These are phyloP conservation scores for Colletotrichum sp. DNA, from an alignment of 2,329 filamentous ascomycete species.

Conservation along the genomic window DNA sequence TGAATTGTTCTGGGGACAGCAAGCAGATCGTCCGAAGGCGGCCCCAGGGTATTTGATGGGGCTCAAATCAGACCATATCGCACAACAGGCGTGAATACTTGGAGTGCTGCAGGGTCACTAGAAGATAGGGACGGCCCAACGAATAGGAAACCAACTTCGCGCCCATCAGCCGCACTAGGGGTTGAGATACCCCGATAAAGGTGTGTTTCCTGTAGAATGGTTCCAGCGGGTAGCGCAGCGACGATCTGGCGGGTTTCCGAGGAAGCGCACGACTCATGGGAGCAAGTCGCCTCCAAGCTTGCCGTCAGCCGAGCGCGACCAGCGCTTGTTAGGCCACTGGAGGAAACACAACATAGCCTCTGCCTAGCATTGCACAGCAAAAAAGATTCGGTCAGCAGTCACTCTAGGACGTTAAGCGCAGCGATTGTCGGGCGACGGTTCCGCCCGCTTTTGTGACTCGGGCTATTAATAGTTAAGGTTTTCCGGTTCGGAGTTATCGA, in stretches of 20 bases:
- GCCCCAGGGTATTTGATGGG: not conserved
- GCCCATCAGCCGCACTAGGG: not conserved
- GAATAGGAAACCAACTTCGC: not conserved
- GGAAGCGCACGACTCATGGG: not conserved
- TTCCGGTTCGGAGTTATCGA: not conserved
- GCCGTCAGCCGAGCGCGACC: not conserved
- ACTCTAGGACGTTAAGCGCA: not conserved
- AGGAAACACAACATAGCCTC: not conserved
- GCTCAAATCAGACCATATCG: not conserved
- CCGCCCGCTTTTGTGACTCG: not conserved
- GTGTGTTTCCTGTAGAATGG: not conserved
- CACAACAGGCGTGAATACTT: not conserved
- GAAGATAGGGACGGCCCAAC: not conserved
- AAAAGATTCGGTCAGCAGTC: not conserved
- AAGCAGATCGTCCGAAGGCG: not conserved
- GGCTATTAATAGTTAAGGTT: conserved; percentile 10
- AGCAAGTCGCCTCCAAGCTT: not conserved
- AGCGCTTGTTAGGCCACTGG: not conserved
- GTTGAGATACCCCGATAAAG: not conserved
- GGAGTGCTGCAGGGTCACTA: not conserved
- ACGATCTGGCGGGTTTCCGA: not conserved
- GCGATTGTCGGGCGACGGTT: not conserved
- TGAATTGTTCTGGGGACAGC: not conserved
- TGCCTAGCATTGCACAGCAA: not conserved
- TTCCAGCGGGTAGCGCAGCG: not conserved